Evolutionary conservation across 345 rosid genomes (phyloP).

Genomic region (Acer yangbiense): DNA sequence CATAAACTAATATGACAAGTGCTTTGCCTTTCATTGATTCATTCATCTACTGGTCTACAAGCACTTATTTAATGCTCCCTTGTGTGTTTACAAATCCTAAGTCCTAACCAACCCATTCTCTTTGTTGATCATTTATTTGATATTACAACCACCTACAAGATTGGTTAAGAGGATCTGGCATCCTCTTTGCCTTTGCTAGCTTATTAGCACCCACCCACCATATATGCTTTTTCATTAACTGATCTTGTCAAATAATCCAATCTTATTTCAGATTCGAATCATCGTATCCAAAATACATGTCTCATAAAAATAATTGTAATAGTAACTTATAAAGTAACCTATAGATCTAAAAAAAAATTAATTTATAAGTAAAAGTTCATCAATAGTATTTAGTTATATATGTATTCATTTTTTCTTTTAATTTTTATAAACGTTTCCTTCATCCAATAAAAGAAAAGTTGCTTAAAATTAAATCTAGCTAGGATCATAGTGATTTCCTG

Average conservation of each 20-base stretch:
- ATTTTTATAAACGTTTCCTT: no score
- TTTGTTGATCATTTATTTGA: slow-evolving; percentile 5
- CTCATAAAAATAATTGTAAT: no score
- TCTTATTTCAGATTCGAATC: no score
- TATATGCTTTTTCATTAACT: not conserved
- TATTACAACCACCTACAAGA: not conserved
- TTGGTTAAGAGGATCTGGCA: slow-evolving; percentile 4
- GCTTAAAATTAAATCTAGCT: not conserved
- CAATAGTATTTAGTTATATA: no score
- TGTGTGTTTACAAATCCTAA: slow-evolving; percentile 34
- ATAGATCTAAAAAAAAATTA: no score
- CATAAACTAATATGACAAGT: slow-evolving; percentile 13
- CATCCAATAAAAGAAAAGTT: not conserved
- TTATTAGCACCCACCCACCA: slow-evolving; percentile 5
- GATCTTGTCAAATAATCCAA: not conserved
- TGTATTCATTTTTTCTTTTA: no score
- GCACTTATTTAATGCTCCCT: slow-evolving; percentile 26
- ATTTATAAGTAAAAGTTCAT: no score
- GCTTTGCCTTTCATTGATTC: slow-evolving; percentile 17
- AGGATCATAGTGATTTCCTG: not conserved
- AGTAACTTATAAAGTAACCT: no score
- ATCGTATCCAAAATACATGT: no score
- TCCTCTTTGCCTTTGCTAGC: not conserved
- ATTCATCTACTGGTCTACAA: slow-evolving; percentile 17
- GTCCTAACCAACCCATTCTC: slow-evolving; percentile 22